Conservation (phyloP, 2,329 filamentous ascomycete species). For the Esteya vermicola region DNA sequence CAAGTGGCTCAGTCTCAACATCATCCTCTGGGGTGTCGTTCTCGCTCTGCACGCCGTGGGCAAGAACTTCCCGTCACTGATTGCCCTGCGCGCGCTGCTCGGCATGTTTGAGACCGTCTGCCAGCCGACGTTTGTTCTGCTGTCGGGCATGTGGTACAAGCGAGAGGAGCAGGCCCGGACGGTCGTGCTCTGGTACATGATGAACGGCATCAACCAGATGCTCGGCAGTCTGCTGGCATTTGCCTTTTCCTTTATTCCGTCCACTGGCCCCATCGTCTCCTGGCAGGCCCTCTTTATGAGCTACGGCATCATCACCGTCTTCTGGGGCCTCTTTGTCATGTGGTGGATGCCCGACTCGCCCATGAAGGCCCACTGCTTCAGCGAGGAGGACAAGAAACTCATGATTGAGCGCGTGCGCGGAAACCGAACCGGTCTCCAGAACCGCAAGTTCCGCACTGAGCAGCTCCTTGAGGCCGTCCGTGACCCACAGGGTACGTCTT, state of each 20-base stretch:
- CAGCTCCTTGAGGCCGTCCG: conserved; percentile 19
- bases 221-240: conserved; percentile 15
- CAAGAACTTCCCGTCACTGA: conserved; percentile 15
- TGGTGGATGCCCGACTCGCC: conserved; percentile 13
- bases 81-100: conserved; percentile 16
- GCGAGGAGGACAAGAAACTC: conserved; percentile 14
- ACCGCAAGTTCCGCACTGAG: conserved; percentile 14
- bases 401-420: conserved; percentile 17
- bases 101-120: conserved; percentile 18
- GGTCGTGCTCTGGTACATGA: conserved; percentile 17
- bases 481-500: conserved; percentile 19
- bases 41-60: no score
- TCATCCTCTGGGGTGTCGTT: conserved; percentile 4
- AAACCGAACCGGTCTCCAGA: conserved; percentile 22
- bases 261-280: conserved; percentile 8
- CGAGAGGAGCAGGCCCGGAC: conserved; percentile 2
- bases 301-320: conserved; percentile 18
- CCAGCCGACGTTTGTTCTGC: conserved; percentile 16
- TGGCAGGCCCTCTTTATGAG: conserved; percentile 18
- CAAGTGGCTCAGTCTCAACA: conserved; percentile 9
- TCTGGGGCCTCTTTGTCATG: conserved; percentile 14
- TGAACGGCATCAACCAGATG: conserved; percentile 28
- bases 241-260: conserved; percentile 18
- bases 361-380: conserved; percentile 12
- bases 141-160: conserved; percentile 18